A percentile compares a stretch with the other conserved stretches of the same genome.
phyloP scores from a whole-genome alignment of 345 rosid genomes.

The Gossypium raimondii region DNA sequence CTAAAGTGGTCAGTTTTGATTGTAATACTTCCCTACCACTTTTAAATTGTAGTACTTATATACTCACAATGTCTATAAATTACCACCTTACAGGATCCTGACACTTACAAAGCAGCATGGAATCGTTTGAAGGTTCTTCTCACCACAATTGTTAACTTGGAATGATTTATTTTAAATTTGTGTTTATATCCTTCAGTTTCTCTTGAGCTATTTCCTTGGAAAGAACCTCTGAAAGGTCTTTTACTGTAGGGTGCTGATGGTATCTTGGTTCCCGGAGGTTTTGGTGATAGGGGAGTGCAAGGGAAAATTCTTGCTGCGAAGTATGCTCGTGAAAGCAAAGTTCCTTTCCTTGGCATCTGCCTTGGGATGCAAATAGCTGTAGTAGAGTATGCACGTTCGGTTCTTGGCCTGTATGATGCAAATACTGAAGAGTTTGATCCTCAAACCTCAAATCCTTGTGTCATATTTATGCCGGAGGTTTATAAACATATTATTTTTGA shows the following conservation, averaged over 20 bases:
- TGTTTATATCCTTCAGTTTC: not conserved
- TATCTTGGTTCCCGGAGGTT: slow-evolving; percentile 80
- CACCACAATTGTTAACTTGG: not conserved
- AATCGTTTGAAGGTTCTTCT: slow-evolving; percentile 51
- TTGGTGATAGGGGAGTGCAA: slow-evolving; percentile 85
- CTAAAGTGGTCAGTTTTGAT: slow-evolving; percentile 36
- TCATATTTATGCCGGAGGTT: slow-evolving; percentile 85
- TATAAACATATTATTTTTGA: not conserved
- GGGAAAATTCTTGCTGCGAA: slow-evolving; percentile 82
- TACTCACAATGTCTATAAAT: slow-evolving; percentile 16
- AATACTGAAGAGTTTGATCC: slow-evolving; percentile 79
- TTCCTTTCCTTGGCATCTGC: slow-evolving; percentile 80
- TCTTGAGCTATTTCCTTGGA: not conserved
- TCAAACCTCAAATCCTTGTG: slow-evolving; percentile 65
- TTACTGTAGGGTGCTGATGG: slow-evolving; percentile 65
- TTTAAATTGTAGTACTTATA: not conserved
- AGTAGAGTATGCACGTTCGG: slow-evolving; percentile 70
- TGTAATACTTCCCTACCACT: not conserved
- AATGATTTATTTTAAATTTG: not conserved
- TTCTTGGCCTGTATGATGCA: slow-evolving; percentile 62
- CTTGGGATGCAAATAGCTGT: slow-evolving; percentile 88
- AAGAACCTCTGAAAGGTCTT: not conserved
- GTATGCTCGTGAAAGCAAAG: slow-evolving; percentile 65
- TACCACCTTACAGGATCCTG: slow-evolving; percentile 46
- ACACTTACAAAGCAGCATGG: slow-evolving; percentile 61